Percentiles rank a stretch among this genome's conserved stretches.
Conservation (phyloP, 306 rosid genomes). For the Sophora flavescens region DNA sequence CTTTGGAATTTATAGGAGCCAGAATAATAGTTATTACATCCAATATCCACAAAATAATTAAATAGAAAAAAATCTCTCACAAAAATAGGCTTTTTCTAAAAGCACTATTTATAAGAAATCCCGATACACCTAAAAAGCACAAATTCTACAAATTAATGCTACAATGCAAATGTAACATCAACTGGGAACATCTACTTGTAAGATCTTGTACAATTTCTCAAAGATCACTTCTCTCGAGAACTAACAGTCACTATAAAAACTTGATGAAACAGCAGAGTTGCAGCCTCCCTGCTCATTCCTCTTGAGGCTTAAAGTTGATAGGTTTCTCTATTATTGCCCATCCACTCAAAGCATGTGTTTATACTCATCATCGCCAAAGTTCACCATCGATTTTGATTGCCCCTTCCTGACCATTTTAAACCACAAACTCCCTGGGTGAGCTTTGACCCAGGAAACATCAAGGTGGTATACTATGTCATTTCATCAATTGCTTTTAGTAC, state of each 20-base stretch:
- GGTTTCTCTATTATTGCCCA: constrained; percentile 85
- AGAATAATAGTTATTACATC: background rate
- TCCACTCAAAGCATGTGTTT: no score
- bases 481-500: no score
- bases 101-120: constrained; percentile 27
- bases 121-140: no score
- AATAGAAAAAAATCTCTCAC: constrained; percentile 27
- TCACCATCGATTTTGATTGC: no score
- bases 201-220: constrained; percentile 55
- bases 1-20: background rate
- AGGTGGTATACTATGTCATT: no score
- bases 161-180: constrained; percentile 38
- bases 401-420: no score
- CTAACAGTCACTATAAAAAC: constrained; percentile 78
- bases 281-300: constrained; percentile 90
- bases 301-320: constrained; percentile 82
- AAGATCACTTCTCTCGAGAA: constrained; percentile 55
- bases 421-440: no score
- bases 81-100: constrained; percentile 41
- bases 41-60: constrained; percentile 16
- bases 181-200: constrained; percentile 17
- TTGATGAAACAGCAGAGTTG: constrained; percentile 87
- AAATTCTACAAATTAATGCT: constrained; percentile 41
- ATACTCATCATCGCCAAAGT: no score
- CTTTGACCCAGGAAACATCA: no score